Evolutionary conservation across 1,284 basidiomycete genomes (phyloP).

Genomic region (Cutaneotrichosporon arboriforme): DNA sequence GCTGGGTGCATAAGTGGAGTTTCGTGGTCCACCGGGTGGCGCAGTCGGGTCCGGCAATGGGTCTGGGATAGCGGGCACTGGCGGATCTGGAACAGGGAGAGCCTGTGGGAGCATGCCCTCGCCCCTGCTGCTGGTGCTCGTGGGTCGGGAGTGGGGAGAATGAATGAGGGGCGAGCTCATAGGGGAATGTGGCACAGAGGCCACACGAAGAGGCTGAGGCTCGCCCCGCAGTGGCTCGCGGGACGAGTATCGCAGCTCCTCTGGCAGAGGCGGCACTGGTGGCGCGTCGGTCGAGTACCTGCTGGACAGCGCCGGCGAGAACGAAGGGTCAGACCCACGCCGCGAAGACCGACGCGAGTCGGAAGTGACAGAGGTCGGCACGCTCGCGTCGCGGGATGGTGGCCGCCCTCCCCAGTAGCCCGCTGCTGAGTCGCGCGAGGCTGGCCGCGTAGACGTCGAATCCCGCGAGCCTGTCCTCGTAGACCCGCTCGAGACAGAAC

Average conservation of each 20-base stretch:
- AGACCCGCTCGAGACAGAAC: background rate
- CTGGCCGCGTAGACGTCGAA: background rate
- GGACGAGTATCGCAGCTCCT: background rate
- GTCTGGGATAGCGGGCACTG: background rate
- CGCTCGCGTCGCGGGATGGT: background rate
- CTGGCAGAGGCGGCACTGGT: background rate
- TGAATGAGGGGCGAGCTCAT: constrained; percentile 1
- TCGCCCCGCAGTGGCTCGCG: constrained; percentile 1
- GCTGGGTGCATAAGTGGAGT: too few relatives aligned
- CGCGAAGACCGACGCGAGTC: constrained; percentile 4
- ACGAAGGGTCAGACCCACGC: background rate
- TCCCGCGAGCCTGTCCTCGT: background rate
- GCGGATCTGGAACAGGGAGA: background rate
- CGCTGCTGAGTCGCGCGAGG: background rate
- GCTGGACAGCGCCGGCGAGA: background rate
- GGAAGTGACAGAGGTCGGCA: constrained; percentile 2
- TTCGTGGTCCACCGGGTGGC: too few relatives aligned
- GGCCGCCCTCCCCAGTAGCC: constrained; percentile 2
- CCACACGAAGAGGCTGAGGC: background rate
- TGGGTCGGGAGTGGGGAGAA: background rate
- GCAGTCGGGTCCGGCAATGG: background rate
- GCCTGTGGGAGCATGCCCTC: too few relatives aligned
- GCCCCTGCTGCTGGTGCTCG: too few relatives aligned
- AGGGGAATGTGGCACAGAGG: background rate
- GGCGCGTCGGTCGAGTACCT: constrained; percentile 1